Percentiles rank a stretch among this genome's conserved stretches.
phyloP scores from a whole-genome alignment of 2,329 filamentous ascomycete genomes.

The Helotiales sp. region DNA sequence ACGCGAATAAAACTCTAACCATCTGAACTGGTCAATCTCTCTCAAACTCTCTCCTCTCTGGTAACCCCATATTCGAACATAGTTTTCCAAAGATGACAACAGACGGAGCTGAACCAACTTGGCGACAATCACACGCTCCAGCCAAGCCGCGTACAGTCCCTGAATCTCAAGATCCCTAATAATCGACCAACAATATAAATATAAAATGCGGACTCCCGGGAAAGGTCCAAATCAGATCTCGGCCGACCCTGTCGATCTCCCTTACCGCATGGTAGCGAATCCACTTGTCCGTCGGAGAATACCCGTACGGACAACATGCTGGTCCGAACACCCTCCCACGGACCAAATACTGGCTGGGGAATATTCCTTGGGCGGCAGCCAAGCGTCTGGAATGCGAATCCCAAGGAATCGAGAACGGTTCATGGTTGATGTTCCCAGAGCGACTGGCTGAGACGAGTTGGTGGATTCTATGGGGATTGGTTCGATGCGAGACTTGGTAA shows the following conservation, averaged over 20 bases:
- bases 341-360: neutral
- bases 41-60: too few relatives aligned
- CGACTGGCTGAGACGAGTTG: neutral
- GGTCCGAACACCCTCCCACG: neutral
- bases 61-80: too few relatives aligned
- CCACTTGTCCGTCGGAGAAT: neutral
- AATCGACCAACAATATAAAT: too few relatives aligned
- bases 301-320: neutral
- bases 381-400: neutral
- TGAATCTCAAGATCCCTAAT: too few relatives aligned
- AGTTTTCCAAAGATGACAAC: neutral
- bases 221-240: neutral
- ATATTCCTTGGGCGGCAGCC: neutral
- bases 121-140: constrained; percentile 7
- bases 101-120: neutral
- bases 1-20: neutral
- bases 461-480: neutral
- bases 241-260: neutral
- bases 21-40: too few relatives aligned
- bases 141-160: too few relatives aligned
- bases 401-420: neutral
- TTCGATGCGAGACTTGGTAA: neutral
- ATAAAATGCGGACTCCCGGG: too few relatives aligned
- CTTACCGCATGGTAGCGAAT: neutral
- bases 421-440: neutral